These are phyloP conservation scores for Cyberlindnera meyerae DNA, from an alignment of 805 yeast species.

Conservation along the genomic window DNA sequence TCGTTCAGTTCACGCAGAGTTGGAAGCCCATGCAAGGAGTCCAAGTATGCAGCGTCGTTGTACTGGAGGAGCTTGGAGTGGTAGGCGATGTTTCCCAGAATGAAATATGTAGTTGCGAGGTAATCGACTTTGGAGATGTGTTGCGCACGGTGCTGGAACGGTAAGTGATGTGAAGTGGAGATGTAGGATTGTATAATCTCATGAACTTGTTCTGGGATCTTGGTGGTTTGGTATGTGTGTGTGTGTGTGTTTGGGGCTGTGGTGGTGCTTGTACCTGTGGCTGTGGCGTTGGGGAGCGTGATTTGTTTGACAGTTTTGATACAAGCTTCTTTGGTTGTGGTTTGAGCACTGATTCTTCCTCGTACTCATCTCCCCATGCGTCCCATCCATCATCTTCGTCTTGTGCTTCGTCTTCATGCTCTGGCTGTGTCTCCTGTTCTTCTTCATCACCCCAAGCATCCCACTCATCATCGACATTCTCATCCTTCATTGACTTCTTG, in stretches of 20 bases:
- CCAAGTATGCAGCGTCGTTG: conserved; percentile 19
- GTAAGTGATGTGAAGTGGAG: conserved; percentile 7
- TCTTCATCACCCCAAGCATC: conserved; percentile 26
- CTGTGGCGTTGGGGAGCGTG: conserved; percentile 12
- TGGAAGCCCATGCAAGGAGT: conserved; percentile 3
- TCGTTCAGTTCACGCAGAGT: conserved; percentile 42
- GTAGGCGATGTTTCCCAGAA: conserved; percentile 16
- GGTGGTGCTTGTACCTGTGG: too few relatives aligned
- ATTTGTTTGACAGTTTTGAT: conserved; percentile 16
- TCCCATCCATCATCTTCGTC: conserved; percentile 20
- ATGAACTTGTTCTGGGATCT: conserved; percentile 11
- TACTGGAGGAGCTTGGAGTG: conserved; percentile 13
- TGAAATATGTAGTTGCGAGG: conserved; percentile 15
- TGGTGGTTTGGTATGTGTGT: conserved; percentile 5
- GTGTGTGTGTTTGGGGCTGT: conserved; percentile 8
- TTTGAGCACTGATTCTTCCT: conserved; percentile 4
- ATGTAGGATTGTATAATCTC: conserved; percentile 17
- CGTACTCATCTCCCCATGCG: conserved; percentile 22
- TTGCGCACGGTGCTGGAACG: conserved; percentile 11
- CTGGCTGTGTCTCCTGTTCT: conserved; percentile 3
- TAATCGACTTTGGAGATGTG: conserved; percentile 17
- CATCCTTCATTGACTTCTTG: not conserved
- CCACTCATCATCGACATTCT: conserved; percentile 24
- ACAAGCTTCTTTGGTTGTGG: conserved; percentile 14
- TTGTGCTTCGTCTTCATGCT: not conserved